These are phyloP conservation scores for Croton setiger DNA, from an alignment of 441 rosid genomes.

Conservation along the genomic window DNA sequence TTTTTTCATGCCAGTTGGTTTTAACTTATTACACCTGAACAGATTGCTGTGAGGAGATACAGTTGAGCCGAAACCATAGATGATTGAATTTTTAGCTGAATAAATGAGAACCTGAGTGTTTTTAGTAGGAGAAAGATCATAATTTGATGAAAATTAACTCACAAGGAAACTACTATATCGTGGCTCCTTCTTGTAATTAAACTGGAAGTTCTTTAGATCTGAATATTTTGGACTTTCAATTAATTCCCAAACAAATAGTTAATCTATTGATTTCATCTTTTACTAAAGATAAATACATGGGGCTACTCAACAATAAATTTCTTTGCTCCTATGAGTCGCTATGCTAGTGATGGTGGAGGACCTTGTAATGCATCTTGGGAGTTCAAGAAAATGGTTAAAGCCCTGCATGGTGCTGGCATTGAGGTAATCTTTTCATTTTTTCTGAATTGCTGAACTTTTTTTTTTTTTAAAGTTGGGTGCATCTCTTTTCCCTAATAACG, in stretches of 20 bases:
- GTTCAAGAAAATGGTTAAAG: slow-evolving; percentile 95
- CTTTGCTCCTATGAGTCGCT: slow-evolving; percentile 97
- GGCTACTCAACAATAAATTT: slow-evolving; percentile 97
- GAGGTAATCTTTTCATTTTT: slow-evolving; percentile 53
- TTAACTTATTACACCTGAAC: neutral
- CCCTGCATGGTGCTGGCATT: slow-evolving; percentile 86
- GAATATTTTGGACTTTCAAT: neutral
- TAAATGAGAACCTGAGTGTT: neutral
- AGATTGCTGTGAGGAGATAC: neutral
- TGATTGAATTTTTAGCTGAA: neutral
- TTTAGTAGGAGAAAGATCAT: neutral
- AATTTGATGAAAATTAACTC: neutral
- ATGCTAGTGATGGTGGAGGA: slow-evolving; percentile 87
- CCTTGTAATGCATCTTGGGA: slow-evolving; percentile 76
- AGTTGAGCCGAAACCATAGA: neutral
- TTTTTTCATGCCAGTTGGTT: neutral
- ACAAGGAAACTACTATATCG: neutral
- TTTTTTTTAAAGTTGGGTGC: neutral
- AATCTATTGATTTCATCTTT: slow-evolving; percentile 2
- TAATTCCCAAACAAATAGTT: neutral
- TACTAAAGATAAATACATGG: slow-evolving; percentile 85
- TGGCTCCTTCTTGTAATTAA: neutral
- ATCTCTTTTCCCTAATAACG: neutral
- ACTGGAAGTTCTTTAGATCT: neutral
- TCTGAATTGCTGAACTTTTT: neutral